A percentile compares a stretch with the other conserved stretches of the same genome.
Evolutionary conservation across 2,329 filamentous ascomycete genomes (phyloP).

Genomic region (Alternaria arborescens): DNA sequence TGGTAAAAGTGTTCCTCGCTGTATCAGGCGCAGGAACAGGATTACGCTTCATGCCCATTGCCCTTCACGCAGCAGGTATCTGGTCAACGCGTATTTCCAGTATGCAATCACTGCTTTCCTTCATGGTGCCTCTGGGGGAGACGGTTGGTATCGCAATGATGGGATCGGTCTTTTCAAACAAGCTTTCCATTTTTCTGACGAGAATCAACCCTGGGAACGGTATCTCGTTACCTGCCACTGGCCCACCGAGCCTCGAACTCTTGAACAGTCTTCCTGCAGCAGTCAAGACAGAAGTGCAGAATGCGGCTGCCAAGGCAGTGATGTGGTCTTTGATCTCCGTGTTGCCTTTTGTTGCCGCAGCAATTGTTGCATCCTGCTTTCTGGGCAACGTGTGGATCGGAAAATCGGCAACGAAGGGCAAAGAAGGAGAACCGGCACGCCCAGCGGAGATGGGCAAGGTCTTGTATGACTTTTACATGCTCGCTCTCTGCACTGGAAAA

Average conservation of each 20-base stretch:
- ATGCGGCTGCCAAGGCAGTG: conserved; percentile 64
- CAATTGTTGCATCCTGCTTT: conserved; percentile 55
- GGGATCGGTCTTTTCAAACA: conserved; percentile 74
- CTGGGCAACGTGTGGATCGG: conserved; percentile 64
- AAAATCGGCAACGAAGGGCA: conserved; percentile 25
- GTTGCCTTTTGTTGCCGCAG: conserved; percentile 65
- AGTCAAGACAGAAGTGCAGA: conserved; percentile 51
- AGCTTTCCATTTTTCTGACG: conserved; percentile 42
- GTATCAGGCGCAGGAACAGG: conserved; percentile 70
- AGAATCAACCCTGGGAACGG: conserved; percentile 36
- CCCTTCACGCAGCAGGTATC: conserved; percentile 69
- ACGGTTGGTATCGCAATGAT: conserved; percentile 72
- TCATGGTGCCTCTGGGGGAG: conserved; percentile 70
- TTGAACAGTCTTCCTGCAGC: conserved; percentile 50
- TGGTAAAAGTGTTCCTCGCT: conserved; percentile 73
- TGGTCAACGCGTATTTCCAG: conserved; percentile 67
- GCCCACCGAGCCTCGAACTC: conserved; percentile 42
- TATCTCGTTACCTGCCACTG: conserved; percentile 25
- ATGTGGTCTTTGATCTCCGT: conserved; percentile 72
- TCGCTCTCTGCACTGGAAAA: conserved; percentile 23
- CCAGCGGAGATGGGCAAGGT: conserved; percentile 27
- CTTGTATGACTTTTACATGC: conserved; percentile 29
- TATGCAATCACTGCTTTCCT: conserved; percentile 67
- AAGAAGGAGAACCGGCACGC: conserved; percentile 17
- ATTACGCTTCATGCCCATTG: conserved; percentile 70